Percentiles rank a stretch among this genome's conserved stretches.
These are phyloP conservation scores for Didymellaceae sp. DNA, from an alignment of 2,329 filamentous ascomycete species.

Conservation along the genomic window DNA sequence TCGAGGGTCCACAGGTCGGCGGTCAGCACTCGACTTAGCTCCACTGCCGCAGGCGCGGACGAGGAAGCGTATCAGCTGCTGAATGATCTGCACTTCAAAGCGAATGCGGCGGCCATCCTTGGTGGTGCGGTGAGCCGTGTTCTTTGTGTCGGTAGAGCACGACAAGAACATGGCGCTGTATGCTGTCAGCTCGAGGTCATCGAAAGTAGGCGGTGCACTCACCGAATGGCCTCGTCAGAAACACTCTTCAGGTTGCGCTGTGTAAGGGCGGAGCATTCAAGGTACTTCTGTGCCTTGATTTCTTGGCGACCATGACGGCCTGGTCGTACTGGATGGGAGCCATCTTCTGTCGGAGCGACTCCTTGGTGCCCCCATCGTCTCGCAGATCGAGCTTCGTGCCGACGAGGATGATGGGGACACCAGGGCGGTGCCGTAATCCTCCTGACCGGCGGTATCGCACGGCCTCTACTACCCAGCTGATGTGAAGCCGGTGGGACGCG, in stretches of 20 bases:
- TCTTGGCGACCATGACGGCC: slow-evolving; percentile 86
- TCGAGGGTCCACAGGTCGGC: slow-evolving; percentile 90
- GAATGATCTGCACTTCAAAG: slow-evolving; percentile 84
- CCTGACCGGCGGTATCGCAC: slow-evolving; percentile 98
- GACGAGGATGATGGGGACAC: slow-evolving; percentile 94
- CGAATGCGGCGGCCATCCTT: slow-evolving; percentile 77
- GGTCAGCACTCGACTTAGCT: slow-evolving; percentile 81
- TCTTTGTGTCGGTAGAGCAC: slow-evolving; percentile 63
- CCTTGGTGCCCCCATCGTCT: slow-evolving; percentile 82
- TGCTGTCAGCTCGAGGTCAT: slow-evolving; percentile 23
- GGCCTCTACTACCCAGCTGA: too few relatives aligned
- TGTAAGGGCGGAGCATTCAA: slow-evolving; percentile 96
- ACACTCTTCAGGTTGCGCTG: slow-evolving; percentile 98
- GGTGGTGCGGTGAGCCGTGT: slow-evolving; percentile 65
- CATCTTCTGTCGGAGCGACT: slow-evolving; percentile 88
- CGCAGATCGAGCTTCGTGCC: slow-evolving; percentile 96
- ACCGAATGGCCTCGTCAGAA: slow-evolving; percentile 98
- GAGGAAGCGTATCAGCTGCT: slow-evolving; percentile 93
- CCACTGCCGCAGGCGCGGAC: slow-evolving; percentile 94
- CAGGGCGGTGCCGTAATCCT: slow-evolving; percentile 97
- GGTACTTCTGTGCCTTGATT: slow-evolving; percentile 94
- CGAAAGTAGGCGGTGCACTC: slow-evolving; percentile 45
- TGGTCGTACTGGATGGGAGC: slow-evolving; percentile 96
- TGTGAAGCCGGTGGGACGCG: too few relatives aligned
- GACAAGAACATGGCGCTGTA: slow-evolving; percentile 51